A percentile compares a stretch with the other conserved stretches of the same genome.
Evolutionary conservation across 495 filamentous ascomycete genomes (phyloP).

Genomic region (Aspergillus saccharolyticus): DNA sequence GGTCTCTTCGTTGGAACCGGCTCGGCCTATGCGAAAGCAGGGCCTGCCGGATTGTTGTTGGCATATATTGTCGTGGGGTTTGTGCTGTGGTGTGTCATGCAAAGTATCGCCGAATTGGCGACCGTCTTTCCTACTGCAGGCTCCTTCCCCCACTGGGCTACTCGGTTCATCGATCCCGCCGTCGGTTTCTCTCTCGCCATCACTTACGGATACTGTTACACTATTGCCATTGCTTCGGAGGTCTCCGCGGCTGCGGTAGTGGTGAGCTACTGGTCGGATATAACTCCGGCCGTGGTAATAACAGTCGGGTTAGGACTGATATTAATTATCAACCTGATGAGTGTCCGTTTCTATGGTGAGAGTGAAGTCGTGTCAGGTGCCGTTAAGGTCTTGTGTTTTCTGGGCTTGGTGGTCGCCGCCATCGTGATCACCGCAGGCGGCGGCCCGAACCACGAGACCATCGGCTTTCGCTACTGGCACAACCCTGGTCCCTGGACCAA

Average conservation of each 20-base stretch:
- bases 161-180: slow-evolving; percentile 64
- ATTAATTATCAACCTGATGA: slow-evolving; percentile 61
- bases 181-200: slow-evolving; percentile 66
- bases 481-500: slow-evolving; percentile 39
- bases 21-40: slow-evolving; percentile 58
- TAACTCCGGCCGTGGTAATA: slow-evolving; percentile 58
- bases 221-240: slow-evolving; percentile 65
- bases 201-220: slow-evolving; percentile 45
- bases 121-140: slow-evolving; percentile 69
- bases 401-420: slow-evolving; percentile 62
- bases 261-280: slow-evolving; percentile 61
- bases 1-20: slow-evolving; percentile 75
- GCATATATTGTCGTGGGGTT: slow-evolving; percentile 65
- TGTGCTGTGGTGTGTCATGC: slow-evolving; percentile 55
- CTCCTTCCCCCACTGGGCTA: slow-evolving; percentile 68
- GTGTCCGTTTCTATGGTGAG: slow-evolving; percentile 66
- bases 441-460: slow-evolving; percentile 52
- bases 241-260: slow-evolving; percentile 68
- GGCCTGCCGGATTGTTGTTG: slow-evolving; percentile 63
- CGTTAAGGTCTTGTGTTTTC: slow-evolving; percentile 70
- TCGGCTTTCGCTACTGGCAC: slow-evolving; percentile 70
- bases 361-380: slow-evolving; percentile 68
- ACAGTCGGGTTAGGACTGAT: slow-evolving; percentile 65
- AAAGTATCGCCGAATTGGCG: slow-evolving; percentile 64
- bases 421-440: slow-evolving; percentile 67